Conservation (phyloP, 768 basidiomycete species). For the Lentinula raphanica region DNA sequence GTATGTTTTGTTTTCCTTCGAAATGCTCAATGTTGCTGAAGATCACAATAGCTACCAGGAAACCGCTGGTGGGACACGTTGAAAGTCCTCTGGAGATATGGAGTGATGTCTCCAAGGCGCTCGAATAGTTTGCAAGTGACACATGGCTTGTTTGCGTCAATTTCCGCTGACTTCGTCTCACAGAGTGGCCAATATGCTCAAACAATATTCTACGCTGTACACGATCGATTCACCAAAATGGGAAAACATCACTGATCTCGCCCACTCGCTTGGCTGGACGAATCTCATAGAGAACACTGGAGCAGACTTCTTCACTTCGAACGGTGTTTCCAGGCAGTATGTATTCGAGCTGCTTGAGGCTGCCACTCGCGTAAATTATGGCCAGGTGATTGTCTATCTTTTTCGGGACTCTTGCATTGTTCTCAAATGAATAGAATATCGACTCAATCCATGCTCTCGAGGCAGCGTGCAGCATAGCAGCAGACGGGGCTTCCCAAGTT, state of each 20-base stretch:
- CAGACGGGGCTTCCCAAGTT: slow-evolving; percentile 59
- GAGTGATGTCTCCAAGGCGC: slow-evolving; percentile 51
- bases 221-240: slow-evolving; percentile 49
- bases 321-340: slow-evolving; percentile 56
- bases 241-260: slow-evolving; percentile 55
- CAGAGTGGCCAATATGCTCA: slow-evolving; percentile 54
- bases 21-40: not conserved
- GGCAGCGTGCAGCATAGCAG: slow-evolving; percentile 66
- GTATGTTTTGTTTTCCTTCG: slow-evolving; percentile 33
- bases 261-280: slow-evolving; percentile 46
- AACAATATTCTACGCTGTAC: slow-evolving; percentile 54
- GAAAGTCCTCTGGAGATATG: slow-evolving; percentile 77
- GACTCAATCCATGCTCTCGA: slow-evolving; percentile 73
- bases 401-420: not conserved
- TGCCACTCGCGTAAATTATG: slow-evolving; percentile 80
- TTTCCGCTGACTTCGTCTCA: slow-evolving; percentile 1
- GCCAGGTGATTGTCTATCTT: slow-evolving; percentile 42
- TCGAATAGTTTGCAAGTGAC: slow-evolving; percentile 48
- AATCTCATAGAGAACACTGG: slow-evolving; percentile 46
- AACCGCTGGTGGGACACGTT: slow-evolving; percentile 68
- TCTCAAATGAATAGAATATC: slow-evolving; percentile 42
- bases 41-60: slow-evolving; percentile 32
- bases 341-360: slow-evolving; percentile 73
- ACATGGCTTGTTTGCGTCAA: not conserved
- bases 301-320: slow-evolving; percentile 47